phyloP scores from a whole-genome alignment of 345 rosid species.

The Camelina neglecta region DNA sequence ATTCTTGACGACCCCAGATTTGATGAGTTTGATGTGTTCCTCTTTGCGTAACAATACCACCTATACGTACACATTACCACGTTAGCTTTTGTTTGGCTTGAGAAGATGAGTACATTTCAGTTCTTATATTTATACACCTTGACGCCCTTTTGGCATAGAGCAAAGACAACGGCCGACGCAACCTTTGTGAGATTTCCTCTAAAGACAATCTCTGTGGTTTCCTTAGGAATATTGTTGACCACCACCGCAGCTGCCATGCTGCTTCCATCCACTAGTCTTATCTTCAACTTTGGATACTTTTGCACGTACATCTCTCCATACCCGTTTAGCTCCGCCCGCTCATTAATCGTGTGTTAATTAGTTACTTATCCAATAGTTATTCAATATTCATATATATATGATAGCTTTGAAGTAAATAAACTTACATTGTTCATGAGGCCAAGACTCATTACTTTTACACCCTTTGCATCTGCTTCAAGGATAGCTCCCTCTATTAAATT shows the following conservation, averaged over 20 bases:
- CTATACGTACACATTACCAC: background rate
- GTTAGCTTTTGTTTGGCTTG: background rate
- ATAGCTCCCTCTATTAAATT: slow-evolving; percentile 57
- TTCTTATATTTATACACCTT: slow-evolving; percentile 30
- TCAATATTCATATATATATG: background rate
- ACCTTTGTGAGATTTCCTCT: slow-evolving; percentile 51
- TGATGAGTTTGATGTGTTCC: slow-evolving; percentile 8
- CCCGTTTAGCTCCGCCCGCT: slow-evolving; percentile 44
- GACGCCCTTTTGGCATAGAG: slow-evolving; percentile 48
- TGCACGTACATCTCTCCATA: slow-evolving; percentile 51
- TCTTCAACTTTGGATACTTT: slow-evolving; percentile 50
- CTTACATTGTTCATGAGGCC: slow-evolving; percentile 66
- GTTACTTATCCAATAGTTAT: background rate
- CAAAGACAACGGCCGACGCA: slow-evolving; percentile 44
- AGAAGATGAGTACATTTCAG: background rate
- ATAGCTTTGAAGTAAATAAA: background rate
- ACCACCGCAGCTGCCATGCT: slow-evolving; percentile 57
- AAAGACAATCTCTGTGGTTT: slow-evolving; percentile 46
- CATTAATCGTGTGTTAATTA: slow-evolving; percentile 7
- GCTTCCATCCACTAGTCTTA: slow-evolving; percentile 60
- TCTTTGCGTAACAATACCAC: slow-evolving; percentile 7
- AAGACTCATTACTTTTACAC: slow-evolving; percentile 62
- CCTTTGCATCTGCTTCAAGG: slow-evolving; percentile 56
- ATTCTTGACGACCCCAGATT: slow-evolving; percentile 14
- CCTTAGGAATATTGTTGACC: slow-evolving; percentile 46